Percentiles rank a stretch among this genome's conserved stretches.
Evolutionary conservation across 2,329 filamentous ascomycete genomes (phyloP).

Genomic region (Penicillium griseofulvum): DNA sequence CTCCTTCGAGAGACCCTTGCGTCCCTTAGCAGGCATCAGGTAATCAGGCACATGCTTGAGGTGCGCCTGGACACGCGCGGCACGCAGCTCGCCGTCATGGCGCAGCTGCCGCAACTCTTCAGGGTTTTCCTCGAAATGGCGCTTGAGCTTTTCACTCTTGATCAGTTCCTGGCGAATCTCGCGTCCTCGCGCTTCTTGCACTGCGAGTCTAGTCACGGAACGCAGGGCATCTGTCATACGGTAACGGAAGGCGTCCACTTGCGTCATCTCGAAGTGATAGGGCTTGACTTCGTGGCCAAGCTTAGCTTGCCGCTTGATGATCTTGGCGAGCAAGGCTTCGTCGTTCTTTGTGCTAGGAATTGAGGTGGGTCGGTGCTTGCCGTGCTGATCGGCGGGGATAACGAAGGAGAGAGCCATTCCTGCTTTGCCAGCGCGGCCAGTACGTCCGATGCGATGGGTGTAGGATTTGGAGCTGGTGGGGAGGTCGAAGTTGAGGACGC

Average conservation of each 20-base stretch:
- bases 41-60: slow-evolving; percentile 95
- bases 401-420: slow-evolving; percentile 97
- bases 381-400: slow-evolving; percentile 74
- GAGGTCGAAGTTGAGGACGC: slow-evolving; percentile 95
- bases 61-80: slow-evolving; percentile 81
- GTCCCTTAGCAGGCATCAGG: slow-evolving; percentile 74
- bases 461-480: slow-evolving; percentile 86
- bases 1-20: slow-evolving; percentile 62
- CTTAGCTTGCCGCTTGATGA: slow-evolving; percentile 74
- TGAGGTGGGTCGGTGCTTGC: slow-evolving; percentile 85
- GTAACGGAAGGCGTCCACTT: slow-evolving; percentile 91
- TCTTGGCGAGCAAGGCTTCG: slow-evolving; percentile 77
- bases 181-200: slow-evolving; percentile 83
- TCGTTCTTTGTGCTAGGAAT: slow-evolving; percentile 75
- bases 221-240: slow-evolving; percentile 89
- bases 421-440: slow-evolving; percentile 82
- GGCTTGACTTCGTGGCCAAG: slow-evolving; percentile 78
- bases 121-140: slow-evolving; percentile 97
- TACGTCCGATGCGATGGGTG: slow-evolving; percentile 93
- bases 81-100: slow-evolving; percentile 83
- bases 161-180: slow-evolving; percentile 87
- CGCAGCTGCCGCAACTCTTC: slow-evolving; percentile 81
- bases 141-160: slow-evolving; percentile 89
- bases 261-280: slow-evolving; percentile 91
- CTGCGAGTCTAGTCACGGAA: slow-evolving; percentile 82